Percentiles rank a stretch among this genome's conserved stretches.
Conservation (phyloP, 106 monocot genomes). For the Posidonia australis region DNA sequence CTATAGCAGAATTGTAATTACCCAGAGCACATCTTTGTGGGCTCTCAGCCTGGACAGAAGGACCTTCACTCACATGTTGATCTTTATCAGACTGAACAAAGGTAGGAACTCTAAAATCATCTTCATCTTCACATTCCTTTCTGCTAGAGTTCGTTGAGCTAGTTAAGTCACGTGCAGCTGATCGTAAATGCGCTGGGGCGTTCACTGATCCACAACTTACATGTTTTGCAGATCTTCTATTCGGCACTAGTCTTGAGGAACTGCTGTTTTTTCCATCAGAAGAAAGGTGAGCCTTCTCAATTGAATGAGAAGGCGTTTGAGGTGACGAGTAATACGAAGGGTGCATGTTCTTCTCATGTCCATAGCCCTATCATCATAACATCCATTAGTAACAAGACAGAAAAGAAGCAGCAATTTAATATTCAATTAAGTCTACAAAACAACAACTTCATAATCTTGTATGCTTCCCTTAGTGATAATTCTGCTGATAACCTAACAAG, state of each 20-base stretch:
- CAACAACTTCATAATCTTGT: background rate
- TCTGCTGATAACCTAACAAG: too few relatives aligned
- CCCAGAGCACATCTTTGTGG: slow-evolving; percentile 7
- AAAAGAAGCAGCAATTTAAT: background rate
- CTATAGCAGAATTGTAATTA: slow-evolving; percentile 13
- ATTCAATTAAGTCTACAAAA: background rate
- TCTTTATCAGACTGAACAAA: slow-evolving; percentile 23
- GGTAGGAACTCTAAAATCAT: slow-evolving; percentile 73
- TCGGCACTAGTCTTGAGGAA: slow-evolving; percentile 2
- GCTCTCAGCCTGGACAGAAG: slow-evolving; percentile 1
- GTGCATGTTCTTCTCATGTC: slow-evolving; percentile 23
- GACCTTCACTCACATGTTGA: slow-evolving; percentile 4
- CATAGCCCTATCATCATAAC: slow-evolving; percentile 27
- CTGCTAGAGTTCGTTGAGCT: slow-evolving; percentile 16
- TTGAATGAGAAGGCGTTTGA: slow-evolving; percentile 11
- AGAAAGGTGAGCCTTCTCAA: slow-evolving; percentile 19
- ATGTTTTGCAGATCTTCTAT: slow-evolving; percentile 10
- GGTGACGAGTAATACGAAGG: slow-evolving; percentile 22
- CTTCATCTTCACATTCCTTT: slow-evolving; percentile 33
- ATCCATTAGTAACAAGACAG: slow-evolving; percentile 4
- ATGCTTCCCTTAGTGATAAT: too few relatives aligned
- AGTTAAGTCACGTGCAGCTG: slow-evolving; percentile 14
- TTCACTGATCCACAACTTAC: slow-evolving; percentile 6
- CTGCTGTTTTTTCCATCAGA: slow-evolving; percentile 16
- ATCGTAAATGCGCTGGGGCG: slow-evolving; percentile 3